phyloP scores from a whole-genome alignment of 371 early-diverging fungal species.

The Apophysomyces elegans region DNA sequence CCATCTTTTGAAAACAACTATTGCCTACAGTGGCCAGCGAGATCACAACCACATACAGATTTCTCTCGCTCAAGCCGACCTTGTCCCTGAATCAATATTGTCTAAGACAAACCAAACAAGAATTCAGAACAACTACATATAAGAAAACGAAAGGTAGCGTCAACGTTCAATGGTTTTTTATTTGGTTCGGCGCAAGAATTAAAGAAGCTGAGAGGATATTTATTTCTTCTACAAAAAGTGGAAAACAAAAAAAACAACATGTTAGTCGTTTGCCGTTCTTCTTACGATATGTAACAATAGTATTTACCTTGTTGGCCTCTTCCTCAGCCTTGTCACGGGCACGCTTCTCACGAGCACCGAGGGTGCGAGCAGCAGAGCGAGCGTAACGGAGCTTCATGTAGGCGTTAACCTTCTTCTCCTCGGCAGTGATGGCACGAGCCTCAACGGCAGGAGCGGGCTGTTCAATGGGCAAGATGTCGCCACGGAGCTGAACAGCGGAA shows the following conservation, averaged over 20 bases:
- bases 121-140: neutral
- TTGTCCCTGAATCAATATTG: no score
- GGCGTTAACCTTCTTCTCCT: conserved; percentile 82
- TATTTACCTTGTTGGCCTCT: conserved; percentile 76
- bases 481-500: conserved; percentile 75
- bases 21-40: no score
- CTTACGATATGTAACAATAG: neutral
- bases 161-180: conserved; percentile 20
- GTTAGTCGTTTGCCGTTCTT: neutral
- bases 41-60: no score
- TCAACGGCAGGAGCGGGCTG: conserved; percentile 69
- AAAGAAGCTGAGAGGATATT: conserved; percentile 16
- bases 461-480: conserved; percentile 75
- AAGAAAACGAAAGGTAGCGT: conserved; percentile 7
- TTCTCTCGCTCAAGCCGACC: no score
- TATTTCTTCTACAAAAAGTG: conserved; percentile 40
- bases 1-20: no score
- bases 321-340: conserved; percentile 83
- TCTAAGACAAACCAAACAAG: no score
- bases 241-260: neutral
- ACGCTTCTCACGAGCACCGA: conserved; percentile 87
- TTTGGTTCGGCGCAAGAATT: conserved; percentile 17
- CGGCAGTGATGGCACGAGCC: conserved; percentile 83
- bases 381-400: conserved; percentile 90
- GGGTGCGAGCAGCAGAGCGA: conserved; percentile 79